A percentile compares a stretch with the other conserved stretches of the same genome.
Evolutionary conservation across 345 rosid genomes (phyloP).

Genomic region (Laguncularia racemosa): DNA sequence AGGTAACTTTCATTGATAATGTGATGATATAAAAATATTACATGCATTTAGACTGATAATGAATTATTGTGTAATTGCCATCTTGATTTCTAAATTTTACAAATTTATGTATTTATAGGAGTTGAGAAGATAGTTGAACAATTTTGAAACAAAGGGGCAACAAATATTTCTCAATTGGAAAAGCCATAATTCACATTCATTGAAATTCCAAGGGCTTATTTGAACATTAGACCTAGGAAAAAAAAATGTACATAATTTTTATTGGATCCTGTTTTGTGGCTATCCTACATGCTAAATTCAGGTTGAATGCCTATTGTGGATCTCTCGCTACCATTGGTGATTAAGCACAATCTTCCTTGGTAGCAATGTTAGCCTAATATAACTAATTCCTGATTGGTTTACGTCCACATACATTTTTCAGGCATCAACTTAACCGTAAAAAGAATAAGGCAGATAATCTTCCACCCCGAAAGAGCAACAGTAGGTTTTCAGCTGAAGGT

Average conservation of each 20-base stretch:
- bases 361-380: background rate
- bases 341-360: background rate
- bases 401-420: constrained; percentile 19
- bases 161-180: too few relatives aligned
- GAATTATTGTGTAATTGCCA: background rate
- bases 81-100: background rate
- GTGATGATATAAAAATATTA: background rate
- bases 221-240: too few relatives aligned
- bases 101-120: background rate
- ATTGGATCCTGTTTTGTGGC: too few relatives aligned
- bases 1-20: background rate
- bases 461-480: constrained; percentile 30
- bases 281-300: too few relatives aligned
- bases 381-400: background rate
- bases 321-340: too few relatives aligned
- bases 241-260: too few relatives aligned
- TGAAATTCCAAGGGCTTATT: too few relatives aligned
- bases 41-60: background rate
- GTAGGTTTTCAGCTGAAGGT: constrained; percentile 26
- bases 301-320: too few relatives aligned
- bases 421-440: constrained; percentile 69
- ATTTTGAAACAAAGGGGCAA: too few relatives aligned
- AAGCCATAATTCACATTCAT: too few relatives aligned
- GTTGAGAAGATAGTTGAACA: too few relatives aligned
- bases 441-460: constrained; percentile 53